phyloP scores from a whole-genome alignment of 208 protist species.

The Trypanosoma scelopori region DNA sequence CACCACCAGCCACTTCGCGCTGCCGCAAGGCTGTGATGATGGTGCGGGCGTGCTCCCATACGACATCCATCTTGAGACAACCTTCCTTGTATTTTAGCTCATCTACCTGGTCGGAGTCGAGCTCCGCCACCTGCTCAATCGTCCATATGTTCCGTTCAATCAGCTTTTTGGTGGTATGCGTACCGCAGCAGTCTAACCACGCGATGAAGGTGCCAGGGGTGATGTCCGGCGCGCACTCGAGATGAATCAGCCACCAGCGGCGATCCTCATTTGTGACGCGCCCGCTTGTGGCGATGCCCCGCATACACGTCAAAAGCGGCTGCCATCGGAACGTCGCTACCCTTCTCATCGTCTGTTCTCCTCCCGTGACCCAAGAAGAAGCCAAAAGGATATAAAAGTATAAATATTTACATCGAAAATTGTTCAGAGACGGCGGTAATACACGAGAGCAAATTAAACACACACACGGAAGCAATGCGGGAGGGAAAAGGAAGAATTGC shows the following conservation, averaged over 20 bases:
- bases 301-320: slow-evolving; percentile 1
- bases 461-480: too few species aligned
- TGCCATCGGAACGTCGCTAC: background rate
- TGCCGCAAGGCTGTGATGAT: slow-evolving; percentile 75
- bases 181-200: slow-evolving; percentile 87
- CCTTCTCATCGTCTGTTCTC: slow-evolving; percentile 5
- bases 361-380: background rate
- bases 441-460: too few species aligned
- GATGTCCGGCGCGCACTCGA: slow-evolving; percentile 84
- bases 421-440: too few species aligned
- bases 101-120: slow-evolving; percentile 85
- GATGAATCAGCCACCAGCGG: slow-evolving; percentile 87
- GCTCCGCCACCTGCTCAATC: slow-evolving; percentile 82
- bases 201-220: slow-evolving; percentile 82
- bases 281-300: slow-evolving; percentile 57
- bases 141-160: slow-evolving; percentile 91
- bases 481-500: too few species aligned
- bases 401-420: background rate
- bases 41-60: slow-evolving; percentile 88
- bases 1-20: slow-evolving; percentile 61
- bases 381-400: too few species aligned
- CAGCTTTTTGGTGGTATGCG: slow-evolving; percentile 90
- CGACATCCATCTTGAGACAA: slow-evolving; percentile 87
- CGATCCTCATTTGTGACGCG: slow-evolving; percentile 87
- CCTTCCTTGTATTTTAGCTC: slow-evolving; percentile 89